Evolutionary conservation across 768 basidiomycete species (phyloP).

Genomic region (Boletus rex-veris): DNA sequence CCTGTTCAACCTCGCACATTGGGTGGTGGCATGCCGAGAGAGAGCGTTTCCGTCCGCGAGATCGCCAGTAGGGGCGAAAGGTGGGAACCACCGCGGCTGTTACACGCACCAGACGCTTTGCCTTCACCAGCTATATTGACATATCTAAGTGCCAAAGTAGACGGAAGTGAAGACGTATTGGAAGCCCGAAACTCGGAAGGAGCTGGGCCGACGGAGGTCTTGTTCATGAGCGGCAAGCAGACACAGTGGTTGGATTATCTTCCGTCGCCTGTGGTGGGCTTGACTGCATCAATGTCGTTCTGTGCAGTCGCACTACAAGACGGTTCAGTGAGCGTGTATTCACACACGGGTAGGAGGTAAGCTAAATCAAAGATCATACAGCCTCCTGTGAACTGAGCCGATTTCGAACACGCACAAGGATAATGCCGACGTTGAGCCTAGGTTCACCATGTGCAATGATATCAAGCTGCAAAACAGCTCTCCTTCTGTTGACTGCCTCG

Average conservation of each 20-base stretch:
- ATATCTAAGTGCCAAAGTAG: constrained; percentile 54
- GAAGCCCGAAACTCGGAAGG: constrained; percentile 78
- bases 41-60: constrained; percentile 50
- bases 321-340: constrained; percentile 80
- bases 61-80: constrained; percentile 33
- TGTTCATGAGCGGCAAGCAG: constrained; percentile 59
- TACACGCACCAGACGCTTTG: constrained; percentile 18
- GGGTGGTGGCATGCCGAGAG: constrained; percentile 62
- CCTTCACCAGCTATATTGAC: constrained; percentile 61
- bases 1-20: constrained; percentile 50
- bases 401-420: constrained; percentile 39
- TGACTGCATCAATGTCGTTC: constrained; percentile 62
- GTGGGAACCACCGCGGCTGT: constrained; percentile 18
- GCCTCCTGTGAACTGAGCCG: background rate
- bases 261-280: constrained; percentile 61
- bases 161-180: constrained; percentile 63
- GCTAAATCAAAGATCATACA: constrained; percentile 15
- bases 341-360: constrained; percentile 78
- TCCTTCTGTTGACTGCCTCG: constrained; percentile 69
- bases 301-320: constrained; percentile 79
- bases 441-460: constrained; percentile 70
- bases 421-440: constrained; percentile 73
- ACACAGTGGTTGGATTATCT: constrained; percentile 91
- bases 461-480: constrained; percentile 56
- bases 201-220: constrained; percentile 62